phyloP scores from a whole-genome alignment of 108 stramenopile species.

The Skeletonema tropicum region DNA sequence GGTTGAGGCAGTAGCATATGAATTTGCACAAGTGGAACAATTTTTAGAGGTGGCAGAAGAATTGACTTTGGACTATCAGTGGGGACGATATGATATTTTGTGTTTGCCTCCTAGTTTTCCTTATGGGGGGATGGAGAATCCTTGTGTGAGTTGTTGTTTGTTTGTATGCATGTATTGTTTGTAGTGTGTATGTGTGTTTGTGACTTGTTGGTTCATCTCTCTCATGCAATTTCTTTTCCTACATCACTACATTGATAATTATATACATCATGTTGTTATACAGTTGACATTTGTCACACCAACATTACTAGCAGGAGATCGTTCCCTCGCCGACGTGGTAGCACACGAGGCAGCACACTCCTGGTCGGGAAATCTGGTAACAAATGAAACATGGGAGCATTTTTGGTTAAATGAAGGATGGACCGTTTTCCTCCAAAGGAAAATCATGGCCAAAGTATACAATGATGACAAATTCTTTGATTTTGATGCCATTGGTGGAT shows the following conservation, averaged over 20 bases:
- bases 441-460: conserved; percentile 89
- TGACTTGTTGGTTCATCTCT: background rate
- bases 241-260: too few relatives aligned
- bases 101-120: conserved; percentile 97
- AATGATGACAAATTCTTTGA: conserved; percentile 69
- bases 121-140: conserved; percentile 95
- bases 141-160: conserved; percentile 4
- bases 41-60: conserved; percentile 91
- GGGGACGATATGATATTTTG: conserved; percentile 86
- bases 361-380: conserved; percentile 98
- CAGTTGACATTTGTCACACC: conserved; percentile 98
- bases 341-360: conserved; percentile 92
- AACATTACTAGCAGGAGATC: conserved; percentile 94
- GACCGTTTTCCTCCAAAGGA: conserved; percentile 97
- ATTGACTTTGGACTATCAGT: conserved; percentile 76
- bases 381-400: conserved; percentile 90
- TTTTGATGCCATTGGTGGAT: conserved; percentile 88
- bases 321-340: conserved; percentile 94
- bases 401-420: conserved; percentile 99
- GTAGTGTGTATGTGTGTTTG: background rate
- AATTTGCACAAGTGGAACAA: conserved; percentile 94
- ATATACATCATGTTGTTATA: too few relatives aligned
- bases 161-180: background rate
- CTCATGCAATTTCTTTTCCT: too few relatives aligned
- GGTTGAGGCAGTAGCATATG: conserved; percentile 90